Percentiles rank a stretch among this genome's conserved stretches.
phyloP scores from a whole-genome alignment of 2,329 filamentous ascomycete species.

The Trichoderma asperellum region DNA sequence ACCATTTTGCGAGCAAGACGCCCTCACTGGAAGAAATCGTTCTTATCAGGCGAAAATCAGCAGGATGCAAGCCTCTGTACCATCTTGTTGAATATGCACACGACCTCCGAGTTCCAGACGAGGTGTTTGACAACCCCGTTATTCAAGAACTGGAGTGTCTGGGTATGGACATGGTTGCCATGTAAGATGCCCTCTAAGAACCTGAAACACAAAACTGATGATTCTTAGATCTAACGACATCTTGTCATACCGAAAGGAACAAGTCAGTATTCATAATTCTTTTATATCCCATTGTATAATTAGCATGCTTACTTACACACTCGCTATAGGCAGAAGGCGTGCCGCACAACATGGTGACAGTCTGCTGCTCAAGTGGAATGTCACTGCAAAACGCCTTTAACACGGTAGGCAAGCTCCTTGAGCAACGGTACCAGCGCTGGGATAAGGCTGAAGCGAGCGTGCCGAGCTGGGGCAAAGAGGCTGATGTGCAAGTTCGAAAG shows the following conservation, averaged over 20 bases:
- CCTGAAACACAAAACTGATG: not conserved
- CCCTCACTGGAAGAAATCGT: constrained; percentile 33
- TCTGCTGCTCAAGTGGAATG: constrained; percentile 30
- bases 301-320: not conserved
- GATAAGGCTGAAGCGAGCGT: constrained; percentile 29
- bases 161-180: constrained; percentile 34
- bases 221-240: constrained; percentile 34
- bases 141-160: constrained; percentile 34
- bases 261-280: constrained; percentile 23
- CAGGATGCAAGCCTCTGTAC: constrained; percentile 33
- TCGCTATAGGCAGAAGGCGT: constrained; percentile 28
- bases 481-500: constrained; percentile 28
- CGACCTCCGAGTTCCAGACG: constrained; percentile 31
- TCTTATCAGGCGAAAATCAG: constrained; percentile 31
- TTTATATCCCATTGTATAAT: not conserved
- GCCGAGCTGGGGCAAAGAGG: constrained; percentile 26
- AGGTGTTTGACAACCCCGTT: constrained; percentile 31
- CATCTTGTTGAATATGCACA: constrained; percentile 35
- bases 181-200: constrained; percentile 26
- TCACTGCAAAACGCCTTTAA: constrained; percentile 34
- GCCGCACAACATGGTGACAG: constrained; percentile 33
- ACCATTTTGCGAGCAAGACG: constrained; percentile 17
- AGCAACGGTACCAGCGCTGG: constrained; percentile 32
- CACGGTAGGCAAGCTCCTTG: constrained; percentile 31
- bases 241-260: constrained; percentile 34